Evolutionary conservation across 208 protist genomes (phyloP), one percentile per base, ranked within the genome.

Genomic region (Trypanosoma mega): DNA sequence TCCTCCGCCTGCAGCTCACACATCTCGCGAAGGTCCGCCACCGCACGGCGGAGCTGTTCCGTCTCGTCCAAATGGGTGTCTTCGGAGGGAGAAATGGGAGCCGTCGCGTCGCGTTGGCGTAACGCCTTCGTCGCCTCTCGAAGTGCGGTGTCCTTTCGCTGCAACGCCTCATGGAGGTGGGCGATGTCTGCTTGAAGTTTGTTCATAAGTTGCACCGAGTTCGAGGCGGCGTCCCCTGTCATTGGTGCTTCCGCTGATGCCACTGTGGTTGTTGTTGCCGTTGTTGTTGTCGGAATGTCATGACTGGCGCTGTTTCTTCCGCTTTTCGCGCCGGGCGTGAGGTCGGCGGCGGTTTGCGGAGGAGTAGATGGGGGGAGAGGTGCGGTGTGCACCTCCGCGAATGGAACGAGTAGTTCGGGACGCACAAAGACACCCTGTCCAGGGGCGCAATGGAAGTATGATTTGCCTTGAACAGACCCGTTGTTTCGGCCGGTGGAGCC

Each of bases 381-480:
- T n/a, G n/a, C n/a, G n/a, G n/a, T n/a, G n/a, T n/a, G n/a, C n/a
- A n/a, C n/a, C n/a, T n/a, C n/a, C n/a, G n/a, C n/a, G n/a, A 68
- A 88, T 0, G 77, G 68, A 8, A 63, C 31, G 24, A 90, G 61
- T 16, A 80, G 55, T 12, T 83, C 72, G 0, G 76, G 78, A 9
- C 76, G 67, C 39, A 85, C 82, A 71, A 85, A 85, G 46, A 85
- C 49, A 14, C 78, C 82, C 52, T 80, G 78, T 0, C 73, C 72
- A 0, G 78, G 69, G 34, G 72, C 46, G 36, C 78, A 85, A 11
- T 45, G 26, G 49, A 85, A 90, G 66, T 90, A 85, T 41, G 44
- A 41, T 14, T 64, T 37, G 0, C 72, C 78, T 37, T 68, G 70
- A 26, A 82, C 78, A n/a, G 48, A 68, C 8, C 78, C 78, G 60